Evolutionary conservation across 345 rosid genomes (phyloP).

Genomic region (Zanthoxylum bungeanum): DNA sequence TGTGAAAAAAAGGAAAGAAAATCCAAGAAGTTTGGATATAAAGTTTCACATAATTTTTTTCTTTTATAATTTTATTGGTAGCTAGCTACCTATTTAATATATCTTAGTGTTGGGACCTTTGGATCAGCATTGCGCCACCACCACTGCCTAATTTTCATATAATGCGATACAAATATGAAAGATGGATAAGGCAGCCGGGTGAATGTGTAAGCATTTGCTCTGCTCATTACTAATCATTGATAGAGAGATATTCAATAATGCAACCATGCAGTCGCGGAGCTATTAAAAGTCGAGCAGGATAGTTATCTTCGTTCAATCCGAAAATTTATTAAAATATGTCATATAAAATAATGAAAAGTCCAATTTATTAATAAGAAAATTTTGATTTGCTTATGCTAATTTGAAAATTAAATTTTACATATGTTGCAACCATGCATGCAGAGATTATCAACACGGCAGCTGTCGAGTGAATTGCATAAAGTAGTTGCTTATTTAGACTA

Average conservation of each 20-base stretch:
- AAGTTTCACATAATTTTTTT: neutral
- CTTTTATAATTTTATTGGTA: neutral
- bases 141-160: neutral
- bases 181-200: neutral
- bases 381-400: too few species aligned
- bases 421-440: too few species aligned
- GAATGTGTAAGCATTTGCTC: neutral
- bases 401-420: too few species aligned
- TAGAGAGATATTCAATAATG: too few species aligned
- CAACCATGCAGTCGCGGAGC: too few species aligned
- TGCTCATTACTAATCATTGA: neutral
- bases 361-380: too few species aligned
- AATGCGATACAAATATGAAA: neutral
- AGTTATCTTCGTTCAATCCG: too few species aligned
- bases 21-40: slow-evolving; percentile 11
- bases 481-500: neutral
- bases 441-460: neutral
- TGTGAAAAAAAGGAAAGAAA: neutral
- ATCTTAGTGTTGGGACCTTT: neutral
- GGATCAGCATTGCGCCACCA: neutral
- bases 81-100: neutral
- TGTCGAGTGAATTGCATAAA: neutral
- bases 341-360: too few species aligned
- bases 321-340: too few species aligned
- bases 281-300: too few species aligned